These are phyloP conservation scores for Phaeosphaeria sp. DNA, from an alignment of 2,329 filamentous ascomycete genomes.

Conservation along the genomic window DNA sequence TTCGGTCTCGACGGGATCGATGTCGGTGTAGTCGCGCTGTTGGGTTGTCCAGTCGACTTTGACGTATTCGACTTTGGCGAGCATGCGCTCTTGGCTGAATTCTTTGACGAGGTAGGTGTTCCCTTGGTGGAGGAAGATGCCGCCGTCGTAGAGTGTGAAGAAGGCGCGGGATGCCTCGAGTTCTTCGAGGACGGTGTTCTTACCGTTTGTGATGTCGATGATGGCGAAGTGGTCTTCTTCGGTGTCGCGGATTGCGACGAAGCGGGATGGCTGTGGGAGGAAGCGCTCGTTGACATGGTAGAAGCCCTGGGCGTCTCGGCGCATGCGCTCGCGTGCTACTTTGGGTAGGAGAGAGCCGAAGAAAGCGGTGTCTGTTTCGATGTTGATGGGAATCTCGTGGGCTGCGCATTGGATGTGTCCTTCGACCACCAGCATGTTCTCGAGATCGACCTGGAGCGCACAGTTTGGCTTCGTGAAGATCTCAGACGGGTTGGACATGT, in stretches of 20 bases:
- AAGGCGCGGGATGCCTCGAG: constrained; percentile 95
- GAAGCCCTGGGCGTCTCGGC: constrained; percentile 78
- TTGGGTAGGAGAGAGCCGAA: constrained; percentile 77
- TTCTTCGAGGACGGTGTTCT: constrained; percentile 89
- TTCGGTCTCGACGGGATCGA: constrained; percentile 92
- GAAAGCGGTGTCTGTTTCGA: constrained; percentile 75
- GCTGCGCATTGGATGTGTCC: constrained; percentile 96
- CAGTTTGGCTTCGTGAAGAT: constrained; percentile 92
- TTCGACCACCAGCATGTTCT: constrained; percentile 88
- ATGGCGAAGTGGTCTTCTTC: constrained; percentile 94
- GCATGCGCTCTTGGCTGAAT: constrained; percentile 77
- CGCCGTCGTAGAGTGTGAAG: constrained; percentile 95
- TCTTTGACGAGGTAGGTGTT: constrained; percentile 90
- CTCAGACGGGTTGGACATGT: constrained; percentile 95
- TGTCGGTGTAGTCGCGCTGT: constrained; percentile 91
- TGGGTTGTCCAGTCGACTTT: constrained; percentile 94
- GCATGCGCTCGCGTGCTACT: constrained; percentile 76
- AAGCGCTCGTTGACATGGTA: constrained; percentile 92
- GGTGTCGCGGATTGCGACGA: constrained; percentile 87
- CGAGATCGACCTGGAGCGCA: constrained; percentile 87
- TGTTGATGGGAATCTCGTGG: constrained; percentile 90
- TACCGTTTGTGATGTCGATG: constrained; percentile 82
- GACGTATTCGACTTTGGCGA: constrained; percentile 87
- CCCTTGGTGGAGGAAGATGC: constrained; percentile 97
- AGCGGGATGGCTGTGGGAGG: constrained; percentile 80